A percentile compares a stretch with the other conserved stretches of the same genome.
These are phyloP conservation scores for Elsinoe fawcettii DNA, from an alignment of 2,329 filamentous ascomycete genomes.

Conservation along the genomic window DNA sequence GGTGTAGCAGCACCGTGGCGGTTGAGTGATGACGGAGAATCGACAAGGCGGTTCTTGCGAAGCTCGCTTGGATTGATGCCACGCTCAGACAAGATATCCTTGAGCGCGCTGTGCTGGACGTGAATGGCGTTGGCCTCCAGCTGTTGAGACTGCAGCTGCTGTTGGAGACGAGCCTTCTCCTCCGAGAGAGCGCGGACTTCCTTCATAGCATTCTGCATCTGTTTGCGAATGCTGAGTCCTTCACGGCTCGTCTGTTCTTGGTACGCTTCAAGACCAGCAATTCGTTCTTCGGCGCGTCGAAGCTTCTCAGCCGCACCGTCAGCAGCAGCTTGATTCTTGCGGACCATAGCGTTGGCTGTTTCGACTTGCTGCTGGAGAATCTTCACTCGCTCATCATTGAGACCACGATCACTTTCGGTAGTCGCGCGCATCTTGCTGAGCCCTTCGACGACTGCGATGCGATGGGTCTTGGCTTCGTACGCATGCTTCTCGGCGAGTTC, in stretches of 20 bases:
- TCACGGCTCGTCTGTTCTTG: slow-evolving; percentile 96
- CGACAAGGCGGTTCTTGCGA: slow-evolving; percentile 62
- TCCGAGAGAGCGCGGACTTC: slow-evolving; percentile 77
- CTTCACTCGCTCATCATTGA: slow-evolving; percentile 57
- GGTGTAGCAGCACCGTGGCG: slow-evolving; percentile 58
- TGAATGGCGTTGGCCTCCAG: slow-evolving; percentile 89
- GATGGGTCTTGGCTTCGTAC: slow-evolving; percentile 77
- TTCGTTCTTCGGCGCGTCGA: slow-evolving; percentile 87
- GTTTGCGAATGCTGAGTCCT: slow-evolving; percentile 78
- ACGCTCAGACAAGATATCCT: slow-evolving; percentile 83
- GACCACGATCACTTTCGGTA: slow-evolving; percentile 44
- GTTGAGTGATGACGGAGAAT: slow-evolving; percentile 58
- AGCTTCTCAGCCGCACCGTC: slow-evolving; percentile 82
- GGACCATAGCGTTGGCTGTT: slow-evolving; percentile 69
- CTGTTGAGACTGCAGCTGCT: slow-evolving; percentile 75
- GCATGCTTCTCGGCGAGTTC: slow-evolving; percentile 82
- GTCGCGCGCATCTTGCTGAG: slow-evolving; percentile 63
- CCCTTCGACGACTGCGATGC: slow-evolving; percentile 71
- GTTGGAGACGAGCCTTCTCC: slow-evolving; percentile 72
- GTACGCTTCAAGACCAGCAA: slow-evolving; percentile 91
- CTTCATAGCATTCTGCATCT: slow-evolving; percentile 74
- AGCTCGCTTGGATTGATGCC: slow-evolving; percentile 71
- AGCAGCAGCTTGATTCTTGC: slow-evolving; percentile 82
- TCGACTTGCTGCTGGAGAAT: slow-evolving; percentile 75
- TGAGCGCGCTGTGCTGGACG: slow-evolving; percentile 86